Conservation (phyloP, 75 land plant genomes). For the Isoetes taiwanensis region DNA sequence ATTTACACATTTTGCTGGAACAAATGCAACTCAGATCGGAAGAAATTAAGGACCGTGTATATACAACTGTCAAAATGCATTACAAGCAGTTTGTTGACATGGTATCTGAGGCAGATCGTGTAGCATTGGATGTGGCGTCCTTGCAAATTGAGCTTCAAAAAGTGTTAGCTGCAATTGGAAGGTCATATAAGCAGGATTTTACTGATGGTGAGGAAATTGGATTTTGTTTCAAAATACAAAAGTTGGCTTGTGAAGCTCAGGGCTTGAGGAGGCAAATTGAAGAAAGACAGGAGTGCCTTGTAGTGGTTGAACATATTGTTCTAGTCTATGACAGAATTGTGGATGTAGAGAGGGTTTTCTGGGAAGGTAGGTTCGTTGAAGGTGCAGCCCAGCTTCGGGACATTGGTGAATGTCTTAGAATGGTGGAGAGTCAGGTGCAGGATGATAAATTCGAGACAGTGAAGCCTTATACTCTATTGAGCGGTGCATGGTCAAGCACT, state of each 20-base stretch:
- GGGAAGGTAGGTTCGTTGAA: constrained; percentile 29
- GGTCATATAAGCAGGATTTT: too few species aligned
- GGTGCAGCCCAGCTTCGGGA: constrained; percentile 33
- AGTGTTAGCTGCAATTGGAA: too few species aligned
- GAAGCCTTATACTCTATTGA: constrained; percentile 36
- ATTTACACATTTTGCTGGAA: constrained; percentile 70
- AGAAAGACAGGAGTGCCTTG: constrained; percentile 37
- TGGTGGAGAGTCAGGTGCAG: constrained; percentile 4
- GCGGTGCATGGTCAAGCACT: constrained; percentile 31
- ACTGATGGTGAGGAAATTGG: not conserved
- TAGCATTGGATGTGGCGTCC: constrained; percentile 16
- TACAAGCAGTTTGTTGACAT: constrained; percentile 33
- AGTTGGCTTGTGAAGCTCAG: constrained; percentile 15
- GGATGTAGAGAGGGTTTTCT: constrained; percentile 20
- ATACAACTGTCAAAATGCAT: constrained; percentile 31
- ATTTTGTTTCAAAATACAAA: constrained; percentile 35
- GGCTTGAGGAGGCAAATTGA: constrained; percentile 19
- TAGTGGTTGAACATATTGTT: constrained; percentile 25
- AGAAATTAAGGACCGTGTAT: constrained; percentile 52
- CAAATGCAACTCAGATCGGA: constrained; percentile 50
- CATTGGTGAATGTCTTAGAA: constrained; percentile 18
- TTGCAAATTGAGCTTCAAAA: constrained; percentile 15
- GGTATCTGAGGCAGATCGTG: constrained; percentile 23
- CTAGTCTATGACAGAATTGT: constrained; percentile 19
- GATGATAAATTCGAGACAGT: constrained; percentile 20